Evolutionary conservation across 768 basidiomycete genomes (phyloP), one percentile per base, ranked within the genome.

Genomic region (Phylloporus arenicola): DNA sequence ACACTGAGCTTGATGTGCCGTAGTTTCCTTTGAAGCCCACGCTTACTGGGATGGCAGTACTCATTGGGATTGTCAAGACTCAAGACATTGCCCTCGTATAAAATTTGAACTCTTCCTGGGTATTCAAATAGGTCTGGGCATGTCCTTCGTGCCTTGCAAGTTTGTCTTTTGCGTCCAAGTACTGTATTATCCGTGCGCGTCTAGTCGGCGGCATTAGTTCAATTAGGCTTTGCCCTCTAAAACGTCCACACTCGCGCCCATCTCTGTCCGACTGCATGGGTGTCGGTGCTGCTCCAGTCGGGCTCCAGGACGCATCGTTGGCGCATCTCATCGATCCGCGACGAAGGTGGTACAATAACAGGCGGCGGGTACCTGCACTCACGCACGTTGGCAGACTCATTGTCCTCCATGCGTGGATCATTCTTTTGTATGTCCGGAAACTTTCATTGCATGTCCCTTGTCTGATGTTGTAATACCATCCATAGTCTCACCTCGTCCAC

Each of bases 261-360:
- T 39, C 24, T 16, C 25, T 12, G 1, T 22, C 38, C 8, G 19
- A 22, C 50, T 59, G 57, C 43, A 86, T 87, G 83, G 81, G 69
- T 62, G 79, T 62, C 55, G 81, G 77, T 57, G 71, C 70, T 53
- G 70, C 70, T 54, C 48, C 46, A 10, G 65, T 55, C 50, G 57
- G 67, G 37, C 50, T 50, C 3, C 47, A 31, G 37, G 57, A 57
- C 27, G 63, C 70, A 27, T 74, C 73, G 30, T 79, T 77, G 57
- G 67, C 64, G 9, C 81, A 81, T 56, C 72, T 86, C 50, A 55
- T 86, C 50, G 80, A 88, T 67, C 83, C 83, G 11, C 78, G 64
- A 51, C 73, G 81, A 63, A 86, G 73, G 62, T 88, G 86, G 86
- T 85, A 84, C 68, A 87, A 83, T 70, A 88, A 88, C 74, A 78